phyloP scores from a whole-genome alignment of 371 early-diverging fungal genomes.

The Blyttiomyces sp. region DNA sequence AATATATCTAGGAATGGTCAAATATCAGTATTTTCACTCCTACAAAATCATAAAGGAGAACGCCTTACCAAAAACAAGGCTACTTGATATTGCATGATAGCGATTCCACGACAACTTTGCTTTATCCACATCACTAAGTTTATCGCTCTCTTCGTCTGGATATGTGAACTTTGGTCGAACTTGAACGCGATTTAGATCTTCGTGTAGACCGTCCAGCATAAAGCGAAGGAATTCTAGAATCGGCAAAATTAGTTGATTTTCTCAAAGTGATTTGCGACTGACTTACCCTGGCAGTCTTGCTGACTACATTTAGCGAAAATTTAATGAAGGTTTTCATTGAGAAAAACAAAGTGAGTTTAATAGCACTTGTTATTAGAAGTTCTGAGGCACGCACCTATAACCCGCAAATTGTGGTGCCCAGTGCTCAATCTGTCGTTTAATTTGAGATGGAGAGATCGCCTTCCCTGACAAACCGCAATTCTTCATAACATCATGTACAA shows the following conservation, averaged over 20 bases:
- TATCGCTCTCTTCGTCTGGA: slow-evolving; percentile 31
- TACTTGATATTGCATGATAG: slow-evolving; percentile 26
- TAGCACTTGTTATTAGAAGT: no score
- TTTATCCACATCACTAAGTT: slow-evolving; percentile 16
- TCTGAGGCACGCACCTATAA: slow-evolving; percentile 25
- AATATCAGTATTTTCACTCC: background rate
- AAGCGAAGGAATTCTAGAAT: slow-evolving; percentile 49
- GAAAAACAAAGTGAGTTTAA: no score
- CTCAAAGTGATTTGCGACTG: slow-evolving; percentile 1
- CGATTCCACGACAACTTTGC: slow-evolving; percentile 34
- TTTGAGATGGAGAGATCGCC: slow-evolving; percentile 18
- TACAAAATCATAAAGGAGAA: background rate
- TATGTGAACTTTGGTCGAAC: slow-evolving; percentile 31
- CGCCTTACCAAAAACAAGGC: slow-evolving; percentile 29
- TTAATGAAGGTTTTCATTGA: no score
- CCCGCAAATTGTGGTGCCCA: slow-evolving; percentile 39
- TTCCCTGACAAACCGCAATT: background rate
- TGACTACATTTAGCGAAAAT: slow-evolving; percentile 18
- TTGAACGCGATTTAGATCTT: slow-evolving; percentile 47
- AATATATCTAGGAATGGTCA: slow-evolving; percentile 44
- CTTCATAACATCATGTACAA: slow-evolving; percentile 18
- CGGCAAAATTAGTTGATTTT: no score
- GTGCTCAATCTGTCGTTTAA: slow-evolving; percentile 34
- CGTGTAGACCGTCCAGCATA: slow-evolving; percentile 53
- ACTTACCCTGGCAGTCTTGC: slow-evolving; percentile 32